Evolutionary conservation across 306 rosid species (phyloP).

Genomic region (Begonia loranthoides): DNA sequence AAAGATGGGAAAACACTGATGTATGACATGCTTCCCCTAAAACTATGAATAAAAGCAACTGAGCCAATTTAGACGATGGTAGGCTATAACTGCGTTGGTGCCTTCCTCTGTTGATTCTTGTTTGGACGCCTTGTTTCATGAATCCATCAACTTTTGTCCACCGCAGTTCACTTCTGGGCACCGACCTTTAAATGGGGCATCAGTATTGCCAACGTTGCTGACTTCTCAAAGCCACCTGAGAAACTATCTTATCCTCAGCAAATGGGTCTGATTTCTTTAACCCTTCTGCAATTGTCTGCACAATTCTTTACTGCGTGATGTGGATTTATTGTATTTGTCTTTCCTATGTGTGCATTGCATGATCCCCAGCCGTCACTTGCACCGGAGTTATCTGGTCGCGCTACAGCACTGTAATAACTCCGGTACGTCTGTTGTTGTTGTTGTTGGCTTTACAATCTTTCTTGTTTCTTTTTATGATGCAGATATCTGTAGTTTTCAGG

Average conservation of each 20-base stretch:
- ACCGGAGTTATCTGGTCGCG: constrained; percentile 94
- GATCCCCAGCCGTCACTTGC: constrained; percentile 57
- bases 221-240: constrained; percentile 86
- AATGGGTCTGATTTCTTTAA: constrained; percentile 34
- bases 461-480: too few species aligned
- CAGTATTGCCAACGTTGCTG: constrained; percentile 89
- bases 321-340: constrained; percentile 7
- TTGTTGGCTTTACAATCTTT: too few species aligned
- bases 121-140: neutral
- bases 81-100: too few species aligned
- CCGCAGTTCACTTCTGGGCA: constrained; percentile 96
- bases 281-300: too few species aligned
- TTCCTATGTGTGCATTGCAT: constrained; percentile 10
- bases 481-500: too few species aligned
- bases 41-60: too few species aligned
- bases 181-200: constrained; percentile 97
- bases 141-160: constrained; percentile 8
- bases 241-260: constrained; percentile 92
- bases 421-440: constrained; percentile 40
- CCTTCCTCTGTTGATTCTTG: too few species aligned
- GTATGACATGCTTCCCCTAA: too few species aligned
- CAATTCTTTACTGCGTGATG: neutral
- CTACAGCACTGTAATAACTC: constrained; percentile 85
- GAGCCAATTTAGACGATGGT: too few species aligned
- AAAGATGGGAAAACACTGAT: too few species aligned